A percentile compares a stretch with the other conserved stretches of the same genome.
Conservation (phyloP, 129 eudicot species). For the Escallonia rubra region DNA sequence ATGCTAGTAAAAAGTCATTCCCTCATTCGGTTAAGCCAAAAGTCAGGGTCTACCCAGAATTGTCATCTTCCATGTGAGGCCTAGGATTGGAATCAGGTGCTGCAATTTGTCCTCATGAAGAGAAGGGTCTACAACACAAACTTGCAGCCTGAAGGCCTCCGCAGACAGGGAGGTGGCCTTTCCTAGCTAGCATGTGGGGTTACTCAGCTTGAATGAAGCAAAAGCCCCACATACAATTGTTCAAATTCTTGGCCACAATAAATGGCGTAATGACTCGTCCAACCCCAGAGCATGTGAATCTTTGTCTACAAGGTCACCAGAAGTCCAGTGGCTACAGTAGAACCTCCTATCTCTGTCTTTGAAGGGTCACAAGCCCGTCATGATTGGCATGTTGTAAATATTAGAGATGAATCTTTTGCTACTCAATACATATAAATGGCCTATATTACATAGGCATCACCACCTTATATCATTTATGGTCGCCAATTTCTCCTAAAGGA, state of each 20-base stretch:
- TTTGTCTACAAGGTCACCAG: slow-evolving; percentile 12
- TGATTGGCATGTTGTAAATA: neutral
- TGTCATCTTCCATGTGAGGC: slow-evolving; percentile 13
- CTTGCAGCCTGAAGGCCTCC: neutral
- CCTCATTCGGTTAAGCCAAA: neutral
- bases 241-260: slow-evolving; percentile 17
- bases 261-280: slow-evolving; percentile 3
- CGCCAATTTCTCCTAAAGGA: too few relatives aligned
- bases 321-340: slow-evolving; percentile 16
- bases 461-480: too few relatives aligned
- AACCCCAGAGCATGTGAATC: slow-evolving; percentile 26
- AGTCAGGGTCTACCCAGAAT: neutral
- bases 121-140: neutral
- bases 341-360: neutral
- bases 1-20: neutral
- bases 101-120: neutral
- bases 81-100: neutral
- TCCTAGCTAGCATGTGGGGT: slow-evolving; percentile 22
- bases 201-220: slow-evolving; percentile 7
- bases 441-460: neutral
- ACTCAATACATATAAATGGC: neutral
- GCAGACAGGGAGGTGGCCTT: slow-evolving; percentile 8
- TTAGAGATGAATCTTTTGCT: neutral
- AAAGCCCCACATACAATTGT: slow-evolving; percentile 12
- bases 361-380: neutral